phyloP scores from a whole-genome alignment of 768 basidiomycete genomes.

The Obba rivulosa region DNA sequence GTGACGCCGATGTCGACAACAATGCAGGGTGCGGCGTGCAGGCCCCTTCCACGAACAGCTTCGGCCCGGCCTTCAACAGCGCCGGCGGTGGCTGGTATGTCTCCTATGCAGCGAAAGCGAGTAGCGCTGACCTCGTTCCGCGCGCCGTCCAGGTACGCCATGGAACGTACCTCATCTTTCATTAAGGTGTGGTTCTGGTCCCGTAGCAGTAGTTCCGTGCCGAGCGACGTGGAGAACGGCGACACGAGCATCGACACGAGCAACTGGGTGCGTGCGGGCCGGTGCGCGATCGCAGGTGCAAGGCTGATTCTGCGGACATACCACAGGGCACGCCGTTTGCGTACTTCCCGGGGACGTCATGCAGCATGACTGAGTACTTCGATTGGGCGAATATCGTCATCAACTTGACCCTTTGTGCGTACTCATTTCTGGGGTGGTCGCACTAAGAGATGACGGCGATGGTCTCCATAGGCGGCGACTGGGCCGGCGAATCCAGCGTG shows the following conservation, averaged over 20 bases:
- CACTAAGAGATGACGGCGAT: not conserved
- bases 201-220: constrained; percentile 34
- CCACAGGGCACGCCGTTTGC: constrained; percentile 52
- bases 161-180: constrained; percentile 50
- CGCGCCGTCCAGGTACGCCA: constrained; percentile 32
- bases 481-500: constrained; percentile 39
- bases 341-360: constrained; percentile 53
- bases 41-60: constrained; percentile 34
- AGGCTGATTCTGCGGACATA: not conserved
- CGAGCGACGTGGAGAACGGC: constrained; percentile 39
- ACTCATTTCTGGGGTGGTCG: too few species aligned
- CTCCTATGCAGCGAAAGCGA: not conserved
- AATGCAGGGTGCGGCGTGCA: constrained; percentile 57
- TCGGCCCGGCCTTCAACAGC: constrained; percentile 52
- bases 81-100: constrained; percentile 54
- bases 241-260: constrained; percentile 38
- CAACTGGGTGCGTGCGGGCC: constrained; percentile 40
- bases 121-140: not conserved
- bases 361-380: constrained; percentile 50
- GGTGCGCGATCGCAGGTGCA: not conserved
- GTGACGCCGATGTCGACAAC: constrained; percentile 37
- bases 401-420: constrained; percentile 57
- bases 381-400: constrained; percentile 57
- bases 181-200: constrained; percentile 76
- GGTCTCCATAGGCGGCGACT: constrained; percentile 38